phyloP scores from a whole-genome alignment of 73 alveolate genomes.

The Symbiodinium natans region DNA sequence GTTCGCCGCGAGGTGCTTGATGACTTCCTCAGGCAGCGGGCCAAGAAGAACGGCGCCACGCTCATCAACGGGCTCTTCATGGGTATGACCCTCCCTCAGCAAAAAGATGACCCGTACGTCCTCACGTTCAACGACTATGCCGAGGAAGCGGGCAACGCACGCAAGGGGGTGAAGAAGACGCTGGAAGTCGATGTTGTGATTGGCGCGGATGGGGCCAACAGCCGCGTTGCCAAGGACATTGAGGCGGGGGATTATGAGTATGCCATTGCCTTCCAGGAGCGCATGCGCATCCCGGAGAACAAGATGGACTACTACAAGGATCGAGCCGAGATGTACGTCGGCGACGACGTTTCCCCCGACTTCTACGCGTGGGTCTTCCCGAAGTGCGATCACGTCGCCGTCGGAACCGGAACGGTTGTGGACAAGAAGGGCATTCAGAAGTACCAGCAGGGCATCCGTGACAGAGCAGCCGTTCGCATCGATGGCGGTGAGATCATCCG shows the following conservation, averaged over 20 bases:
- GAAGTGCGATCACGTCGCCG: conserved; percentile 95
- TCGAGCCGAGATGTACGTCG: conserved; percentile 95
- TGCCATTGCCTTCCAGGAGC: conserved; percentile 95
- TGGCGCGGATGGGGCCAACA: conserved; percentile 95
- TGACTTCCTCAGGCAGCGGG: conserved; percentile 88
- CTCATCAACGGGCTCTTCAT: conserved; percentile 91
- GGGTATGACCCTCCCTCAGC: conserved; percentile 62
- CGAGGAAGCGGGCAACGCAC: conserved; percentile 82
- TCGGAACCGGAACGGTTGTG: conserved; percentile 95
- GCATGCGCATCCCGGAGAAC: conserved; percentile 94
- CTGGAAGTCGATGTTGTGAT: conserved; percentile 94
- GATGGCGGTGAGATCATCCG: conserved; percentile 94
- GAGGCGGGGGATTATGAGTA: no score
- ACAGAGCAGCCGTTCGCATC: conserved; percentile 93
- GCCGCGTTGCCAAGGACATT: conserved; percentile 94
- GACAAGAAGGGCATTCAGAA: conserved; percentile 94
- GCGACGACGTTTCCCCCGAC: conserved; percentile 95
- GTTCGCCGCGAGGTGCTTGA: conserved; percentile 94
- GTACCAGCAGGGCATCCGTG: conserved; percentile 94
- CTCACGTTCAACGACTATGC: conserved; percentile 77
- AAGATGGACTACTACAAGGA: conserved; percentile 95
- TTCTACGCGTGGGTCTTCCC: conserved; percentile 95
- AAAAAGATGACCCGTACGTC: conserved; percentile 74
- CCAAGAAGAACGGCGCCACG: conserved; percentile 58
- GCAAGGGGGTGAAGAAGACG: conserved; percentile 90